phyloP scores from a whole-genome alignment of 768 basidiomycete genomes.

The Gymnopilus junonius region DNA sequence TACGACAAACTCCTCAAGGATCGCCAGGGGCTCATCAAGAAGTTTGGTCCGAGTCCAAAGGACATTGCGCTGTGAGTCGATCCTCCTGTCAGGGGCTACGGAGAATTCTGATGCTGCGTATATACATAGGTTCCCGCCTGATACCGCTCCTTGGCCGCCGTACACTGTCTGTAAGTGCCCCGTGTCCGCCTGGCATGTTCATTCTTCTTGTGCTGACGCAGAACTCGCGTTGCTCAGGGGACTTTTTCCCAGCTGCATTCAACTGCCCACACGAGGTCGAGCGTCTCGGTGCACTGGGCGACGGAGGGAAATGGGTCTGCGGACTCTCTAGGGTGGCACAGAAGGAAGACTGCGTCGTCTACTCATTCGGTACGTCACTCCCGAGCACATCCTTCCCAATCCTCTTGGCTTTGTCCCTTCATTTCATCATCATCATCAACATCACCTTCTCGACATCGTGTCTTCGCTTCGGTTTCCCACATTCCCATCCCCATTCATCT shows the following conservation, averaged over 20 bases:
- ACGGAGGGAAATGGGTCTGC: constrained; percentile 76
- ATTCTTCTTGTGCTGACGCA: not conserved
- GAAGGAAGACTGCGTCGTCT: constrained; percentile 62
- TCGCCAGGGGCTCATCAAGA: constrained; percentile 52
- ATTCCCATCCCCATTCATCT: not conserved
- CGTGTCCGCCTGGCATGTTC: not conserved
- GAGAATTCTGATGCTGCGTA: not conserved
- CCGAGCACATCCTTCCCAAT: too few species aligned
- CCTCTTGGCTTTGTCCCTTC: too few species aligned
- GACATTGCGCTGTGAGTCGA: constrained; percentile 49
- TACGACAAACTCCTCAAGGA: constrained; percentile 48
- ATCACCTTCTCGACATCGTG: too few species aligned
- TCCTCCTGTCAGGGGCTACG: not conserved
- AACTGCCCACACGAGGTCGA: constrained; percentile 55
- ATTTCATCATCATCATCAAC: not conserved
- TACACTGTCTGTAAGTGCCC: constrained; percentile 57
- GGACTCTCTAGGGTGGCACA: constrained; percentile 58
- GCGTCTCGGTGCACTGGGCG: constrained; percentile 57
- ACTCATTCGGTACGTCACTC: constrained; percentile 55
- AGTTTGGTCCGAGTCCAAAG: constrained; percentile 54
- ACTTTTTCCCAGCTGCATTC: constrained; percentile 56
- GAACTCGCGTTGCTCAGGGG: constrained; percentile 43
- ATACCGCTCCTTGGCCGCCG: constrained; percentile 56
- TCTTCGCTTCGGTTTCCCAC: too few species aligned
- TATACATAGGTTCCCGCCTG: constrained; percentile 52